Evolutionary conservation across 345 rosid species (phyloP), one percentile per base, ranked within the genome.

Genomic region (Hypericum perforatum): DNA sequence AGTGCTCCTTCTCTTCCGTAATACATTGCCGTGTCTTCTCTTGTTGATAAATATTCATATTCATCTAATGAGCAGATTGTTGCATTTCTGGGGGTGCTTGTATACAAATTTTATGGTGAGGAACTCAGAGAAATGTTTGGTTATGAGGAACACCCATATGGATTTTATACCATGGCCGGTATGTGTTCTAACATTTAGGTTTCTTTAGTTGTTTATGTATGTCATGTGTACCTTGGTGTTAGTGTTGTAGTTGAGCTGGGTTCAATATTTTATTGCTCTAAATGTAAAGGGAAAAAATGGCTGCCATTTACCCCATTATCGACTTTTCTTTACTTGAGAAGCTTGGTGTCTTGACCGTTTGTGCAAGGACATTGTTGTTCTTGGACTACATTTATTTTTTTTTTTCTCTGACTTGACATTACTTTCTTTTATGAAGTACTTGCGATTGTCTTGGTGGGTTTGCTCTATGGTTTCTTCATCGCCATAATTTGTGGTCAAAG

Each of bases 401-500:
- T 29, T 14, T 46, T 46, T 3, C 29, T 13, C 22, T 46, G 29
- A 9, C 50, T 13, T 14, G 22, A 13, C 22, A 46, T 46, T 22
- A 22, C 1, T 22, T 22, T 22, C 32, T 22, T 22, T 22, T 71
- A 78, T 82, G n/a, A n/a, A 94, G 97, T 78, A 64, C 72, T 94
- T 69, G 95, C 95, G 53, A 89, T 94, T 69, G 67, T 94, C 52
- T 71, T 94, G 82, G 99, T 94, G 76, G 99, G 99, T 67, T 65
- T 94, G 68, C 91, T 94, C 54, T 94, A 94, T 43, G 99, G 95
- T 47, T 88, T 89, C 74, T 89, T 94, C 77, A 94, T 94, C 36
- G 97, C 97, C 56, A 94, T 94, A 60, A 94, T 94, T 71, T 94
- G 99, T 67, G 99, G 99, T 53, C 99, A 94, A 70, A 78, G 81